Evolutionary conservation across 2,329 filamentous ascomycete genomes (phyloP).

Genomic region (Passalora sequoiae): DNA sequence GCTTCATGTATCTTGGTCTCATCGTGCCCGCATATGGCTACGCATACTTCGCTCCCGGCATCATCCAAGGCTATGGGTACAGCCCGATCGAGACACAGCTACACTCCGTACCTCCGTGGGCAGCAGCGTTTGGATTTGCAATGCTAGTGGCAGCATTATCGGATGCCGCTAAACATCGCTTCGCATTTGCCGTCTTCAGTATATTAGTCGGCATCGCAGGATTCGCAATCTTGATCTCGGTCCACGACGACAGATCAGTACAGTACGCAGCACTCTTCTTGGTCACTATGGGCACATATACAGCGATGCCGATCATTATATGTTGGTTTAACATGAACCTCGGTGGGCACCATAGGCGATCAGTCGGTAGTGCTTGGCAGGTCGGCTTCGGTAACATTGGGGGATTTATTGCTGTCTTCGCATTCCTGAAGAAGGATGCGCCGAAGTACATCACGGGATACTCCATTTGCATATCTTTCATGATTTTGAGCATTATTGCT

Average conservation of each 20-base stretch:
- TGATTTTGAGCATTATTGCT: conserved; percentile 59
- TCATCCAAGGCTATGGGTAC: conserved; percentile 49
- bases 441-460: conserved; percentile 69
- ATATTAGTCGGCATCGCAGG: conserved; percentile 67
- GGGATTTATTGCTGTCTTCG: conserved; percentile 49
- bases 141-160: conserved; percentile 69
- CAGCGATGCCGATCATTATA: conserved; percentile 72
- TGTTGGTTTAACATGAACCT: conserved; percentile 55
- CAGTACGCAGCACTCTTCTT: conserved; percentile 80
- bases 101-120: conserved; percentile 57
- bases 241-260: conserved; percentile 61
- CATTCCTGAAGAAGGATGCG: conserved; percentile 54
- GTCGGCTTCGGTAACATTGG: conserved; percentile 48
- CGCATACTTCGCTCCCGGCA: conserved; percentile 30
- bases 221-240: conserved; percentile 66
- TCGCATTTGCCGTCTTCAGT: conserved; percentile 64
- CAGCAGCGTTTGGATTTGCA: conserved; percentile 70
- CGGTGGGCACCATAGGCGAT: conserved; percentile 46
- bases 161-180: conserved; percentile 68
- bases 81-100: conserved; percentile 51
- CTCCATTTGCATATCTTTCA: conserved; percentile 69
- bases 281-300: conserved; percentile 64
- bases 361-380: conserved; percentile 48
- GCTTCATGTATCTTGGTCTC: conserved; percentile 50
- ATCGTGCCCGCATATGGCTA: conserved; percentile 41